phyloP scores from a whole-genome alignment of 352 stramenopile species.

The Thraustochytrium striatum region DNA sequence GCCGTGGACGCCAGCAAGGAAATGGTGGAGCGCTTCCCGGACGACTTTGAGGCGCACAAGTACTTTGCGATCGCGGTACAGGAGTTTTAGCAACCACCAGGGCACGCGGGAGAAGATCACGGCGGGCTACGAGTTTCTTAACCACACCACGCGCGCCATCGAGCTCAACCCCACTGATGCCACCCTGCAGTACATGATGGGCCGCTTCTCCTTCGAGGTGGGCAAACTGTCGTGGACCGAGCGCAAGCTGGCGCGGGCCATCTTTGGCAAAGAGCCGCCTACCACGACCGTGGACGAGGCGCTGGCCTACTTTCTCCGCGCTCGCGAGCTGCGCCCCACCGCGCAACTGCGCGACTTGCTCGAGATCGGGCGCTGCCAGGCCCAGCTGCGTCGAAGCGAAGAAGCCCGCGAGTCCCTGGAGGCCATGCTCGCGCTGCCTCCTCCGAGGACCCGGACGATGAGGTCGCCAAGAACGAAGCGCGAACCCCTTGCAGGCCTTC shows the following conservation, averaged over 20 bases:
- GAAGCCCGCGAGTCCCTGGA: background rate
- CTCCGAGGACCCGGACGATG: too few species aligned
- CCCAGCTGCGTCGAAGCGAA: background rate
- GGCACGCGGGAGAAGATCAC: slow-evolving; percentile 37
- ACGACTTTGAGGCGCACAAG: slow-evolving; percentile 12
- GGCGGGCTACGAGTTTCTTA: background rate
- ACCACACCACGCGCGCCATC: slow-evolving; percentile 23
- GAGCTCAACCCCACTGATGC: slow-evolving; percentile 16
- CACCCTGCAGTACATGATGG: slow-evolving; percentile 32
- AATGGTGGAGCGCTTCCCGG: slow-evolving; percentile 7
- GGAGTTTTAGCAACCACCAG: slow-evolving; percentile 37
- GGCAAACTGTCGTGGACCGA: slow-evolving; percentile 32
- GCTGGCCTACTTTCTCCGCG: background rate
- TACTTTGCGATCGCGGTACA: slow-evolving; percentile 36
- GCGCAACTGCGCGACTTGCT: background rate
- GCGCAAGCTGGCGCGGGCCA: background rate
- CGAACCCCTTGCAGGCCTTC: too few species aligned
- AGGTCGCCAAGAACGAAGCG: too few species aligned
- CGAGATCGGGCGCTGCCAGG: slow-evolving; percentile 27
- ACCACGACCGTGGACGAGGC: slow-evolving; percentile 25
- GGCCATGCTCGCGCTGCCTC: too few species aligned
- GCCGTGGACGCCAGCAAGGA: slow-evolving; percentile 5
- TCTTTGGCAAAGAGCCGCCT: slow-evolving; percentile 31
- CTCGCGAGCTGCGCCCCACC: background rate
- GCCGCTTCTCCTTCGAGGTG: slow-evolving; percentile 36